Percentiles rank a stretch among this genome's conserved stretches.
These are phyloP conservation scores for Penicillium brevicompactum DNA, from an alignment of 2,329 filamentous ascomycete species.

Conservation along the genomic window DNA sequence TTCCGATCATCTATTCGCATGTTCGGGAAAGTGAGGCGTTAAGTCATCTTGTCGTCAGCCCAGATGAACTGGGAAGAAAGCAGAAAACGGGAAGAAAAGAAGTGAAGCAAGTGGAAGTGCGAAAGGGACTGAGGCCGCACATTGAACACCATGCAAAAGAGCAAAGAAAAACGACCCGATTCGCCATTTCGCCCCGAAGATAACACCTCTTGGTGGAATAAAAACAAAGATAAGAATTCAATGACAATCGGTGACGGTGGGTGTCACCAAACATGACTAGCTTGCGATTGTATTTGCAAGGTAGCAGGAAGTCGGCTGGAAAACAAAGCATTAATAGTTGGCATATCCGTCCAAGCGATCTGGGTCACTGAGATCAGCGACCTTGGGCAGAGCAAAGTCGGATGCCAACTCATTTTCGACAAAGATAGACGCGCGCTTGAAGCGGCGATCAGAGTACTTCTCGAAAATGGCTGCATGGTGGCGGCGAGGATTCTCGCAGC, in stretches of 20 bases:
- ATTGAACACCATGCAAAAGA: conserved; percentile 11
- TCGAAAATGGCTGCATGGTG: conserved; percentile 88
- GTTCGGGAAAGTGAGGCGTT: conserved; percentile 21
- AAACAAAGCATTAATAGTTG: conserved; percentile 17
- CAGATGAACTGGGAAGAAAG: conserved; percentile 10
- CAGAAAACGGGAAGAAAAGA: conserved; percentile 7
- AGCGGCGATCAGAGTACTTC: conserved; percentile 86
- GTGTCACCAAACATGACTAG: conserved; percentile 1
- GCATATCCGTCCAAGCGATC: conserved; percentile 18
- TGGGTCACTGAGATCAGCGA: conserved; percentile 14
- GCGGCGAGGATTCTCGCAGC: conserved; percentile 75
- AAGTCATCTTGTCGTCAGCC: conserved; percentile 24
- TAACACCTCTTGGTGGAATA: conserved; percentile 10
- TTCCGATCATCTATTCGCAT: conserved; percentile 18
- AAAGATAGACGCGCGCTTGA: conserved; percentile 79
- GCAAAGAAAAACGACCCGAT: conserved; percentile 9
- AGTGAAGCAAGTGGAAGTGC: conserved; percentile 10
- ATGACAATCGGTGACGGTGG: conserved; percentile 8
- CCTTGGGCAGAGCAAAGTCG: conserved; percentile 56
- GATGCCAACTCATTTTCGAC: conserved; percentile 73
- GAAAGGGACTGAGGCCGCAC: conserved; percentile 1
- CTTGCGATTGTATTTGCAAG: background rate
- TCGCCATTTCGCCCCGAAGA: conserved; percentile 16
- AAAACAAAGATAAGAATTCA: conserved; percentile 15
- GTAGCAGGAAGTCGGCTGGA: background rate